phyloP scores from a whole-genome alignment of 805 yeast genomes.

The Spencermartinsiella europaea region DNA sequence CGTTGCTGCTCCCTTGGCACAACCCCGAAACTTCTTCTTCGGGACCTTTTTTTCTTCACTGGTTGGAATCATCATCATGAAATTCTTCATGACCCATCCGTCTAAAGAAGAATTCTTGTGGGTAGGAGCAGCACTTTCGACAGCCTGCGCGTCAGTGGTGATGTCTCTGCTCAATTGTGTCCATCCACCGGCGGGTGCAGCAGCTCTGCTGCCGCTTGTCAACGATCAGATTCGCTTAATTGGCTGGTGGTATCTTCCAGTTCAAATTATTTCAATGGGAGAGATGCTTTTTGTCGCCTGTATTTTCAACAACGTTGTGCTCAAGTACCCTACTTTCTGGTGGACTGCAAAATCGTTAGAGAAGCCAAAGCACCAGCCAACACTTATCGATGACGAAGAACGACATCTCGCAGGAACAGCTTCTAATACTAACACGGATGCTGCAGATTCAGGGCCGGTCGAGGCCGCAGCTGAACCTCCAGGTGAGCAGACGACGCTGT shows the following conservation, averaged over 20 bases:
- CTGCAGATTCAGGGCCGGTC: too few species aligned
- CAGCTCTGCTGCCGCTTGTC: slow-evolving; percentile 53
- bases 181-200: slow-evolving; percentile 72
- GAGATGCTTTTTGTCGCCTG: slow-evolving; percentile 47
- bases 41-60: slow-evolving; percentile 54
- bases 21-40: slow-evolving; percentile 53
- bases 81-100: slow-evolving; percentile 45
- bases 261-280: slow-evolving; percentile 45
- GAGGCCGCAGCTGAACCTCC: too few species aligned
- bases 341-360: slow-evolving; percentile 39
- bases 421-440: too few species aligned
- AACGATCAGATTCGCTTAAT: slow-evolving; percentile 42
- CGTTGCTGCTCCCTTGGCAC: slow-evolving; percentile 52
- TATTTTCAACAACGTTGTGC: slow-evolving; percentile 47
- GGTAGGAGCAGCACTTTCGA: slow-evolving; percentile 54
- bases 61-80: slow-evolving; percentile 50
- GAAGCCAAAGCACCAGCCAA: neutral
- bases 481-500: too few species aligned
- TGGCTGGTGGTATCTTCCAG: slow-evolving; percentile 66
- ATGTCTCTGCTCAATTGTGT: slow-evolving; percentile 53
- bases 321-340: slow-evolving; percentile 57
- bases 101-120: slow-evolving; percentile 46
- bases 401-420: too few species aligned
- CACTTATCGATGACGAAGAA: neutral
- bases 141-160: slow-evolving; percentile 47